phyloP scores from a whole-genome alignment of 106 monocot species.

The Alisma plantagoaquatica region DNA sequence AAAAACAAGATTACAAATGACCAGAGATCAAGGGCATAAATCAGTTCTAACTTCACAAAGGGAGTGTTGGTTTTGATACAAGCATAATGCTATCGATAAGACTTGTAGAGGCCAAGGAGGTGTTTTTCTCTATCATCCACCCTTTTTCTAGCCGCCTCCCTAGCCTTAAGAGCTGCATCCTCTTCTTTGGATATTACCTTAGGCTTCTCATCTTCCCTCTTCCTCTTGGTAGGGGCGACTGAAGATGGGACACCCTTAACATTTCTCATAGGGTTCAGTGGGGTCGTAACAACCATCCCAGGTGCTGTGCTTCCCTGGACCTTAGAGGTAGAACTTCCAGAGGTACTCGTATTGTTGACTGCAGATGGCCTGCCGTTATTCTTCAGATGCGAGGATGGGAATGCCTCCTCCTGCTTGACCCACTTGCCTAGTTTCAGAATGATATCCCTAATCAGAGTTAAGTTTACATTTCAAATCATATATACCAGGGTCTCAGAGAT shows the following conservation, averaged over 20 bases:
- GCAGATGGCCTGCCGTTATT: too few relatives aligned
- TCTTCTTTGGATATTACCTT: conserved; percentile 22
- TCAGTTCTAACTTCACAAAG: too few relatives aligned
- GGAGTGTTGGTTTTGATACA: too few relatives aligned
- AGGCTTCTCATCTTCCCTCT: conserved; percentile 19
- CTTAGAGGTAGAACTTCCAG: conserved; percentile 9
- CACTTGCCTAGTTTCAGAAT: conserved; percentile 46
- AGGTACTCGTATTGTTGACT: conserved; percentile 12
- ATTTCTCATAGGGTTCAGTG: conserved; percentile 36
- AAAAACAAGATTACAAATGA: too few relatives aligned
- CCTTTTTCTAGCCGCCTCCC: conserved; percentile 24
- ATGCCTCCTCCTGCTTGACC: conserved; percentile 61
- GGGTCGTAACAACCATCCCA: conserved; percentile 41
- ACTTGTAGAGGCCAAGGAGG: conserved; percentile 18
- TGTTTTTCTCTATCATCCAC: conserved; percentile 27
- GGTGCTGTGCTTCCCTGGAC: conserved; percentile 44
- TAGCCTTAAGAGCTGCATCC: conserved; percentile 16
- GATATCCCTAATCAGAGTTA: not conserved
- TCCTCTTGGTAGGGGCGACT: conserved; percentile 22
- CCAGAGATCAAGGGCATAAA: too few relatives aligned
- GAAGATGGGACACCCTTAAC: conserved; percentile 70
- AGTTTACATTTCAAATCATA: not conserved
- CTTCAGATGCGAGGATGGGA: conserved; percentile 26
- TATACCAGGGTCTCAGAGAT: not conserved
- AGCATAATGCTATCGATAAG: too few relatives aligned